Evolutionary conservation across 2,329 filamentous ascomycete genomes (phyloP), one percentile per base, ranked within the genome.

Genomic region (Colletotrichum sp.): DNA sequence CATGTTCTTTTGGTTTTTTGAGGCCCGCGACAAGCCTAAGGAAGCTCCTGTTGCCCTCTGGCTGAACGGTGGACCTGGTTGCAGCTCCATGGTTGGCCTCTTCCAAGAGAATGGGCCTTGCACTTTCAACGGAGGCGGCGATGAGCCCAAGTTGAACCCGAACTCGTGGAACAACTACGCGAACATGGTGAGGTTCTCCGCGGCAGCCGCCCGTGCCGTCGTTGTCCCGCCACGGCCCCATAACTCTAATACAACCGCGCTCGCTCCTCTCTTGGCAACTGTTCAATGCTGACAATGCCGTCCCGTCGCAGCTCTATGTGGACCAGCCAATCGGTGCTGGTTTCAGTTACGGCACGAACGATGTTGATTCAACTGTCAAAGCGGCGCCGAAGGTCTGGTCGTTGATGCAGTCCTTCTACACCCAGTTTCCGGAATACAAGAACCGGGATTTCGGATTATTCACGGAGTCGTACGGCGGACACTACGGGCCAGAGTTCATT

Each of bases 361-460:
- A 76, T 18, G 82, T 83, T 33, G 84, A 81, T 5, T 85, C 83
- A 31, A 89, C 87, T 5, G 81, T 82, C 12, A 84, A 83, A 4
- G 87, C 87, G 12, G 86, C 87, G 5, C 83, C 84, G 1, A 84
- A 84, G 63, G 85, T 91, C n/a, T 91, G 89, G 89, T 86, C 83
- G 4, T 82, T 91, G n/a, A 79, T 90, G 62, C 89, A 91, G 78
- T 86, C 87, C 2, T 94, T 92, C 85, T 90, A 91, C 69, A 85
- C 88, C 6, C 87, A 90, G 34, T 94, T 94, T 72, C 91, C 90
- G 0, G 85, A 87, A 34, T 93, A 93, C 78, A 86, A 89, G 79
- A 87, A 88, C 5, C 87, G 88, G 57, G 88, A 92, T 73, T 87
- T 90, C 72, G 86, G 87, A 6, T 83, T 91, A 68, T 90, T 87